Evolutionary conservation across 2,329 filamentous ascomycete species (phyloP).

Genomic region (Achaetomium macrosporum): DNA sequence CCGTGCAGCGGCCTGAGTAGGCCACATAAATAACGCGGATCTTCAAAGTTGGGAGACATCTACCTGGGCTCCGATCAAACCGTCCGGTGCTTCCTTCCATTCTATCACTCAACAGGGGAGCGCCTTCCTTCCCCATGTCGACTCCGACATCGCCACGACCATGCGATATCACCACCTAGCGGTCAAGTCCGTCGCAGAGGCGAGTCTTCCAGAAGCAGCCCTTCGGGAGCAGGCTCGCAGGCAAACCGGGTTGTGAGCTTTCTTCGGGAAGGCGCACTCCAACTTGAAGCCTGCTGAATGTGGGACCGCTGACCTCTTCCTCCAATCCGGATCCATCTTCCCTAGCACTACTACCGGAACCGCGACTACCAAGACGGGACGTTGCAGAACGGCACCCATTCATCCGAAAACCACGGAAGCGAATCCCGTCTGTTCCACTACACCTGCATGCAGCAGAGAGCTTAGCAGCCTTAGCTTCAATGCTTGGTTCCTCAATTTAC

Average conservation of each 20-base stretch:
- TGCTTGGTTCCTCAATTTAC: neutral
- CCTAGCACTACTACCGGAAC: neutral
- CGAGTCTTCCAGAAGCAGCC: slow-evolving; percentile 1
- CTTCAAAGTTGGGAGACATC: no score
- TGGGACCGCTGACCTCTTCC: neutral
- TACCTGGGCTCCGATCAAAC: no score
- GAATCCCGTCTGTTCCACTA: neutral
- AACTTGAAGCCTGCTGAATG: neutral
- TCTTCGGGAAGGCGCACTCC: neutral
- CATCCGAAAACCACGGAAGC: neutral
- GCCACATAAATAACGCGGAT: no score
- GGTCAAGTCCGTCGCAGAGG: neutral
- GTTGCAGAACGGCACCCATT: neutral
- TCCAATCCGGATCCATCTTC: neutral
- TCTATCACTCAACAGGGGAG: no score
- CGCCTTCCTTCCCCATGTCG: no score
- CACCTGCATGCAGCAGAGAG: no score
- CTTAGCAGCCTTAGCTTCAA: neutral
- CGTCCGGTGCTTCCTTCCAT: no score
- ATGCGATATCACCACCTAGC: no score
- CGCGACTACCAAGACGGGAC: neutral
- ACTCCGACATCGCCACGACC: no score
- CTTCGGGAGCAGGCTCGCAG: no score
- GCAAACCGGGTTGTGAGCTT: neutral
- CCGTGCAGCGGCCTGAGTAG: no score